phyloP scores from a whole-genome alignment of 371 early-diverging fungal genomes.

The Conidiobolus incongruus region DNA sequence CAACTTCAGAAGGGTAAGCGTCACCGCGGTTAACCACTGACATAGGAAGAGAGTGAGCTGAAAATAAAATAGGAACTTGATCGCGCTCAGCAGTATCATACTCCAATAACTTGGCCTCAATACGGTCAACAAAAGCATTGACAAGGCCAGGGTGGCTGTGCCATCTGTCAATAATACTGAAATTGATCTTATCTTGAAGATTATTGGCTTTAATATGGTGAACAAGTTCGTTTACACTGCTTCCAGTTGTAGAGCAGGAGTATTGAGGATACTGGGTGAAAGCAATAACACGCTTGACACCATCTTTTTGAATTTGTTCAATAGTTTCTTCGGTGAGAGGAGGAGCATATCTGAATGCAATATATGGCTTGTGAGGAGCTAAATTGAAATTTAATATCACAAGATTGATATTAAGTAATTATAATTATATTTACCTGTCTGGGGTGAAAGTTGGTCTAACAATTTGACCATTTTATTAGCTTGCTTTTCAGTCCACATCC shows the following conservation, averaged over 20 bases:
- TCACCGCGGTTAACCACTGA: conserved; percentile 77
- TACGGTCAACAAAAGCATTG: conserved; percentile 53
- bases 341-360: conserved; percentile 79
- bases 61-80: conserved; percentile 66
- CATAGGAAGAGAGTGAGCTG: conserved; percentile 93
- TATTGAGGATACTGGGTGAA: conserved; percentile 92
- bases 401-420: conserved; percentile 2
- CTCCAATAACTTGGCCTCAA: conserved; percentile 36
- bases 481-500: conserved; percentile 73
- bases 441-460: conserved; percentile 51
- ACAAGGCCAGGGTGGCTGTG: conserved; percentile 69
- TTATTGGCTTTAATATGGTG: conserved; percentile 31
- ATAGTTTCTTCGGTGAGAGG: conserved; percentile 61
- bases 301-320: conserved; percentile 51
- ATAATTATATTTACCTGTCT: conserved; percentile 28
- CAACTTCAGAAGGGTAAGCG: conserved; percentile 78
- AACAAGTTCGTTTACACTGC: conserved; percentile 73
- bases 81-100: conserved; percentile 38
- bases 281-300: conserved; percentile 65
- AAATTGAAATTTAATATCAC: neutral
- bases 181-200: conserved; percentile 35
- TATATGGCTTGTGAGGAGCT: conserved; percentile 81
- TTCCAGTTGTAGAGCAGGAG: conserved; percentile 88
- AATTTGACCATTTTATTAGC: conserved; percentile 50
- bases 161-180: conserved; percentile 92